Evolutionary conservation across 768 basidiomycete genomes (phyloP).

Genomic region (Pleurotus sapidus): DNA sequence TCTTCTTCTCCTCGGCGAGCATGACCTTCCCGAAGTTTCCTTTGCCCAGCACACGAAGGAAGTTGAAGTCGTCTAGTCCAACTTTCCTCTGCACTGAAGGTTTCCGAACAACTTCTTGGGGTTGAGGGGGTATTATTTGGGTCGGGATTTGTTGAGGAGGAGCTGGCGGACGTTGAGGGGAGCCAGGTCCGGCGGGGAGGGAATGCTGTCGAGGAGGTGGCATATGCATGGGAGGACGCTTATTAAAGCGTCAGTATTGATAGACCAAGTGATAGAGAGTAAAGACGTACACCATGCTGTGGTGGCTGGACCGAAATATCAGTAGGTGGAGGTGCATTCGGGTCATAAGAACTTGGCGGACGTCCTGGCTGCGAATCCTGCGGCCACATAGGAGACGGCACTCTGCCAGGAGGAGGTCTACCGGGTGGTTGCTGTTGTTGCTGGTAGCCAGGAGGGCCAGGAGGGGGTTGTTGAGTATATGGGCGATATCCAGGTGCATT

Average conservation of each 20-base stretch:
- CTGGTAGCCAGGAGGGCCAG: conserved; percentile 33
- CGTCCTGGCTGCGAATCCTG: conserved; percentile 32
- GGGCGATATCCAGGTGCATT: background rate
- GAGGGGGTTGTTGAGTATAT: background rate
- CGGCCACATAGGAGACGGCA: conserved; percentile 44
- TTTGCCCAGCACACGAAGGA: conserved; percentile 96
- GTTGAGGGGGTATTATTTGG: conserved; percentile 30
- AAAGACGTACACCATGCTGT: conserved; percentile 3
- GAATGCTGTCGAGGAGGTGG: conserved; percentile 16
- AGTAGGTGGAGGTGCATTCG: conserved; percentile 12
- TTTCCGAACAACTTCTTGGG: conserved; percentile 36
- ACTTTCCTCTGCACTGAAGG: conserved; percentile 74
- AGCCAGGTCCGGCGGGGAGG: background rate
- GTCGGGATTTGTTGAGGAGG: conserved; percentile 27
- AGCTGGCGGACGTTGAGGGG: conserved; percentile 20
- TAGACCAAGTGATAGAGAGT: background rate
- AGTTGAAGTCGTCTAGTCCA: conserved; percentile 98
- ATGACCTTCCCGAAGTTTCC: conserved; percentile 99
- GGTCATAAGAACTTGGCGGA: conserved; percentile 29
- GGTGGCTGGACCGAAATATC: background rate
- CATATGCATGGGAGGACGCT: conserved; percentile 17
- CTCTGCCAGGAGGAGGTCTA: conserved; percentile 41
- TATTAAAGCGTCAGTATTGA: conserved; percentile 15
- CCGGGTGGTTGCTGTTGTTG: conserved; percentile 28
- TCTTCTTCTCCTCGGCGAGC: conserved; percentile 97